phyloP scores from a whole-genome alignment of 768 basidiomycete genomes.

The Clavaria fumosa region DNA sequence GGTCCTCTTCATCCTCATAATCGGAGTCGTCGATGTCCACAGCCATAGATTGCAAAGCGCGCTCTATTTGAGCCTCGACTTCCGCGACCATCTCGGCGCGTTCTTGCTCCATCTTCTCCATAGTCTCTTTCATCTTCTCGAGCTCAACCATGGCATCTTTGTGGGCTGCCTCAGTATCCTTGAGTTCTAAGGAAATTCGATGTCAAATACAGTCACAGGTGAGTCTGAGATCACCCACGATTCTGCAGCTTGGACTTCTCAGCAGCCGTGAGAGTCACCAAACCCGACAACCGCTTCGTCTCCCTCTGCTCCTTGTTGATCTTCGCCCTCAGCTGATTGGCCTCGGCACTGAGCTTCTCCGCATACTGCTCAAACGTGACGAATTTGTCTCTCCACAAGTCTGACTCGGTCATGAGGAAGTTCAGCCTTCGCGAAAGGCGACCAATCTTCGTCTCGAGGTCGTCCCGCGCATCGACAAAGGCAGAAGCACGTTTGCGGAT shows the following conservation, averaged over 20 bases:
- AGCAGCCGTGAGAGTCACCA: slow-evolving; percentile 59
- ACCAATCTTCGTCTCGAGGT: slow-evolving; percentile 87
- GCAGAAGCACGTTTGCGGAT: slow-evolving; percentile 90
- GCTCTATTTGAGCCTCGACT: slow-evolving; percentile 82
- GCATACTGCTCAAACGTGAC: slow-evolving; percentile 91
- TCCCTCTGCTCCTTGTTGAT: slow-evolving; percentile 87
- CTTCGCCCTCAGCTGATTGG: slow-evolving; percentile 68
- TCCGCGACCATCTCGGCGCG: slow-evolving; percentile 86
- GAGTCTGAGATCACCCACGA: slow-evolving; percentile 33
- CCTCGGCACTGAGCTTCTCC: slow-evolving; percentile 77
- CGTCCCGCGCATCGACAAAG: slow-evolving; percentile 87
- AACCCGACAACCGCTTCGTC: slow-evolving; percentile 68
- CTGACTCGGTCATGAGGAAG: slow-evolving; percentile 84
- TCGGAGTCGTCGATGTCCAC: slow-evolving; percentile 70
- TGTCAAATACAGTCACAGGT: not conserved
- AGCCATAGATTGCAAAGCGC: slow-evolving; percentile 73
- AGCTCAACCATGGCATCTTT: slow-evolving; percentile 69
- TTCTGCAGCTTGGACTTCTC: slow-evolving; percentile 68
- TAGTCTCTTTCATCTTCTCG: slow-evolving; percentile 65
- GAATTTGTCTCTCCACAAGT: slow-evolving; percentile 87
- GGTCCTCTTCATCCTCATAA: slow-evolving; percentile 47
- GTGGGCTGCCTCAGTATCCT: slow-evolving; percentile 71
- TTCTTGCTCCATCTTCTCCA: slow-evolving; percentile 81
- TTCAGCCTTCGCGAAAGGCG: slow-evolving; percentile 72
- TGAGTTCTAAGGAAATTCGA: slow-evolving; percentile 38